Percentiles rank a stretch among this genome's conserved stretches.
Conservation (phyloP, 2,329 filamentous ascomycete species). For the Fusarium xylarioides region DNA sequence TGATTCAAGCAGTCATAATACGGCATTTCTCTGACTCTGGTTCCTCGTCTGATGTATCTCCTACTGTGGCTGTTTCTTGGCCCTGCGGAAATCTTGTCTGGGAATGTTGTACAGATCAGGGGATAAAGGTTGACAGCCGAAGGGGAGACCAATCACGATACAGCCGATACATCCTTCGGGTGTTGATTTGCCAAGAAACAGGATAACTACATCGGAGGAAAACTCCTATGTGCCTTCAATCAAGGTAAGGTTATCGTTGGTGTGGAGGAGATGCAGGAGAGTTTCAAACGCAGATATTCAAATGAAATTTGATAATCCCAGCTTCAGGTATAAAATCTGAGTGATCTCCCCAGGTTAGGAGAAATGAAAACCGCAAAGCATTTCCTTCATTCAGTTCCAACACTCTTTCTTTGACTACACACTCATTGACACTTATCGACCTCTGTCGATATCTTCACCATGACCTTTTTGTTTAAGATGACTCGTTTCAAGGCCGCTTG, state of each 20-base stretch:
- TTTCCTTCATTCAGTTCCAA: background rate
- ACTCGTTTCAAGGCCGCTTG: background rate
- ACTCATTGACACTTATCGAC: constrained; percentile 12
- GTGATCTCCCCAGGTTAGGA: background rate
- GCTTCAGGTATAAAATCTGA: constrained; percentile 19
- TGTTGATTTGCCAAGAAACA: background rate
- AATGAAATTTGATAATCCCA: background rate
- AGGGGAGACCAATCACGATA: constrained; percentile 33
- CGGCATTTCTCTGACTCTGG: background rate
- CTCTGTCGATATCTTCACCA: constrained; percentile 8
- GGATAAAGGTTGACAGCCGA: constrained; percentile 18
- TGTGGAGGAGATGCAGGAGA: background rate
- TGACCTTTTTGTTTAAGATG: constrained; percentile 9
- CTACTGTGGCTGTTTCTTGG: constrained; percentile 23
- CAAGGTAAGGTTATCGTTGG: constrained; percentile 28
- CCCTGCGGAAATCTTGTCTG: constrained; percentile 8
- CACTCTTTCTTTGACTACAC: constrained; percentile 5
- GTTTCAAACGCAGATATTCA: background rate
- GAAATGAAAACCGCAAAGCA: background rate
- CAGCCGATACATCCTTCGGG: constrained; percentile 31
- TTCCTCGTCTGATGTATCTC: background rate
- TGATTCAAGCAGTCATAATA: constrained; percentile 13
- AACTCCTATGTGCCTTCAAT: background rate
- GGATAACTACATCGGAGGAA: constrained; percentile 12
- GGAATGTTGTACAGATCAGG: constrained; percentile 23